phyloP scores from a whole-genome alignment of 805 yeast genomes.

The Myxozyma lipomycoides region DNA sequence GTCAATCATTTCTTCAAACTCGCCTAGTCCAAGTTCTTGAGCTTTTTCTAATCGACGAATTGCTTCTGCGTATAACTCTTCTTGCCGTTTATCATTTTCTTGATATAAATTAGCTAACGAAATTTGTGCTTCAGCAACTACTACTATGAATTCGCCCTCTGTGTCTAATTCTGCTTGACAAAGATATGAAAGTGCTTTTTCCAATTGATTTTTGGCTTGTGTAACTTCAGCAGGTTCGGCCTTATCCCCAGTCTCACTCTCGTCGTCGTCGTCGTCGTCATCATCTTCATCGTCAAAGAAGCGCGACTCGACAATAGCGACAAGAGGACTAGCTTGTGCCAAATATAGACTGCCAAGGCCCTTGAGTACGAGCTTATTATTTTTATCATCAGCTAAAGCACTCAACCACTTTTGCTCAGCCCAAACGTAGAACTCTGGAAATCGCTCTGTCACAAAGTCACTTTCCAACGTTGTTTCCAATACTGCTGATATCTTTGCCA shows the following conservation, averaged over 20 bases:
- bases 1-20: conserved; percentile 38
- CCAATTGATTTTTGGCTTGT: conserved; percentile 8
- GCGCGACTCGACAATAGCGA: conserved; percentile 34
- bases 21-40: conserved; percentile 47
- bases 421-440: conserved; percentile 24
- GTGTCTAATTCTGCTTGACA: conserved; percentile 42
- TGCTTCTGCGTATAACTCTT: conserved; percentile 61
- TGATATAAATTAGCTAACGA: conserved; percentile 71
- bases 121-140: conserved; percentile 76
- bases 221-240: not conserved
- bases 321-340: conserved; percentile 33
- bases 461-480: conserved; percentile 22
- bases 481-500: conserved; percentile 11
- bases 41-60: conserved; percentile 65
- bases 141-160: conserved; percentile 29
- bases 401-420: conserved; percentile 3
- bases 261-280: conserved; percentile 9
- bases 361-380: not conserved
- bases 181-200: conserved; percentile 6
- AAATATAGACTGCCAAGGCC: conserved; percentile 37
- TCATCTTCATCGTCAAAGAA: conserved; percentile 25
- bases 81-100: conserved; percentile 64
- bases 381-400: conserved; percentile 1
- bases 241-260: conserved; percentile 13
- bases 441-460: conserved; percentile 13